Evolutionary conservation across 1,139 yeast species (phyloP).

Genomic region (Blastobotrys malaysiensis): DNA sequence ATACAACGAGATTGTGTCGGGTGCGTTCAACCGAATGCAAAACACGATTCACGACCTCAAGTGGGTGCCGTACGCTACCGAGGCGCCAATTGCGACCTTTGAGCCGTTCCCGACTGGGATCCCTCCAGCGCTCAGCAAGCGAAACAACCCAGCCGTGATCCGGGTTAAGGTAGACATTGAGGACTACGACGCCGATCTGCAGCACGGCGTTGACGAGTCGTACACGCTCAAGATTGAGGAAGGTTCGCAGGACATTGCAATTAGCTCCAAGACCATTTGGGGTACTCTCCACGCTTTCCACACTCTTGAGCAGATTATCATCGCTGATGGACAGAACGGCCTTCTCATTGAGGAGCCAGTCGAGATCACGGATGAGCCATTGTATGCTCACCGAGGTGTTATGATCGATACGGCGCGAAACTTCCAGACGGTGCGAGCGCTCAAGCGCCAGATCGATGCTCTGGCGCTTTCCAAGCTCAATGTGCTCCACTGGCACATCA

Average conservation of each 20-base stretch:
- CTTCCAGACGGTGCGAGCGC: constrained; percentile 32
- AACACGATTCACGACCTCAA: constrained; percentile 16
- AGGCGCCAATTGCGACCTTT: constrained; percentile 20
- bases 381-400: constrained; percentile 42
- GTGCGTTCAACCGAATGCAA: constrained; percentile 19
- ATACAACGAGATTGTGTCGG: constrained; percentile 14
- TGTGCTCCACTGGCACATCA: constrained; percentile 44
- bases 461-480: constrained; percentile 43
- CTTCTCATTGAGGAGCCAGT: constrained; percentile 38
- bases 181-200: constrained; percentile 34
- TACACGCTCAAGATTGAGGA: constrained; percentile 29
- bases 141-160: not conserved
- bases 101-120: constrained; percentile 22
- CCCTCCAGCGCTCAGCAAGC: constrained; percentile 5
- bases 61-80: constrained; percentile 24
- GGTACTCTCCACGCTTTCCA: constrained; percentile 44
- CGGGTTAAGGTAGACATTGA: constrained; percentile 24
- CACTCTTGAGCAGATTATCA: constrained; percentile 43
- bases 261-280: constrained; percentile 40
- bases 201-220: constrained; percentile 41
- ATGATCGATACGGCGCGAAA: constrained; percentile 44
- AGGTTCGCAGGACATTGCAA: constrained; percentile 22
- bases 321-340: constrained; percentile 28
- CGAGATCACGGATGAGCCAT: constrained; percentile 38
- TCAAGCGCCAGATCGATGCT: constrained; percentile 40